These are phyloP conservation scores for Mycosphaerella sp. DNA, from an alignment of 2,329 filamentous ascomycete species.

Conservation along the genomic window DNA sequence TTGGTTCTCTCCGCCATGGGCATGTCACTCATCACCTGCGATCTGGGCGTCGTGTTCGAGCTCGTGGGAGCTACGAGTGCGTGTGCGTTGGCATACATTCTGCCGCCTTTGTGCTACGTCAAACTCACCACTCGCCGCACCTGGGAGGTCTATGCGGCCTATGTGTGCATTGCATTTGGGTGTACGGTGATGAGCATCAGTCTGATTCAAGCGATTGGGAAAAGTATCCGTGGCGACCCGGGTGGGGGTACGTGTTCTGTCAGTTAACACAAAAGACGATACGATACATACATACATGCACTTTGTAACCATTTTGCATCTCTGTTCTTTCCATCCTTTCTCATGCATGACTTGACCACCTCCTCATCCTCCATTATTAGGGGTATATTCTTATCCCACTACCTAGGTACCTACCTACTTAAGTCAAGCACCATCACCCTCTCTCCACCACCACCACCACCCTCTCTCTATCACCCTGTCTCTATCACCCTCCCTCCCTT, in stretches of 20 bases:
- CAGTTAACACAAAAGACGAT: not conserved
- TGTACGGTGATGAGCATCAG: conserved; percentile 73
- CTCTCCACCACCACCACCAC: too few species aligned
- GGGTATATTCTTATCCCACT: too few species aligned
- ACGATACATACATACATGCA: too few species aligned
- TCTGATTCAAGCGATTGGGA: conserved; percentile 62
- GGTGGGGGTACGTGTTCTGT: conserved; percentile 17
- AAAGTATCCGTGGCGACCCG: conserved; percentile 47
- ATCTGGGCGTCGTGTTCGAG: conserved; percentile 91
- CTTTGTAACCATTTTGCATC: too few species aligned
- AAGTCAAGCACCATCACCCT: too few species aligned
- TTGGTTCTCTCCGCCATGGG: conserved; percentile 74
- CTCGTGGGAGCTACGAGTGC: conserved; percentile 92
- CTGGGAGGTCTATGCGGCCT: conserved; percentile 53
- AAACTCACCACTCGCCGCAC: conserved; percentile 70
- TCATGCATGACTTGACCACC: too few species aligned
- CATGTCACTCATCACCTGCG: conserved; percentile 79
- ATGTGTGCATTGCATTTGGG: conserved; percentile 71
- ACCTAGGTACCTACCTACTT: too few species aligned
- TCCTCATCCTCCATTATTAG: too few species aligned
- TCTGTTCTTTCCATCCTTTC: too few species aligned
- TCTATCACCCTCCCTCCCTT: too few species aligned
- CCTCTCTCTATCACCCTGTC: too few species aligned
- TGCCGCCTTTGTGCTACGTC: conserved; percentile 91
- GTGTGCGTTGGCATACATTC: conserved; percentile 87